Evolutionary conservation across 306 rosid genomes (phyloP).

Genomic region (Hippophae gyantsensis): DNA sequence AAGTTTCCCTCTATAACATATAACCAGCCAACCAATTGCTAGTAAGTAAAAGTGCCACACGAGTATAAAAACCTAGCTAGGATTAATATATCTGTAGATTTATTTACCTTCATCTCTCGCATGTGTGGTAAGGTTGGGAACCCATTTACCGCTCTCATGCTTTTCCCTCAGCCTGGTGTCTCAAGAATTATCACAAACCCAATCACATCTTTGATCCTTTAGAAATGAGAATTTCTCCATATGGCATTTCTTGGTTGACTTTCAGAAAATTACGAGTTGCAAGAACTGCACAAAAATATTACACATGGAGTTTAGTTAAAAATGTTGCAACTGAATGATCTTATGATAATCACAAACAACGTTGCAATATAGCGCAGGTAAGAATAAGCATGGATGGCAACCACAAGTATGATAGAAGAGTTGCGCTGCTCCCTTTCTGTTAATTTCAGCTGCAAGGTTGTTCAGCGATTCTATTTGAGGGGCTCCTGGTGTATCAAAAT

Average conservation of each 20-base stretch:
- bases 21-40: too few relatives aligned
- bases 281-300: slow-evolving; percentile 33
- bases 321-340: not conserved
- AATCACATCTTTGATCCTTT: slow-evolving; percentile 64
- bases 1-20: too few relatives aligned
- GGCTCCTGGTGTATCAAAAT: slow-evolving; percentile 62
- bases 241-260: slow-evolving; percentile 51
- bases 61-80: too few relatives aligned
- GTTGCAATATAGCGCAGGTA: not conserved
- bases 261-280: slow-evolving; percentile 42
- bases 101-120: too few relatives aligned
- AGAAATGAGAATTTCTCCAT: slow-evolving; percentile 53
- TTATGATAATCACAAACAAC: not conserved
- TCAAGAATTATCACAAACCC: too few relatives aligned
- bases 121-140: too few relatives aligned
- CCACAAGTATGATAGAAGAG: slow-evolving; percentile 83
- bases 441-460: slow-evolving; percentile 56
- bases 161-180: too few relatives aligned
- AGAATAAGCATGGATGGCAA: slow-evolving; percentile 13
- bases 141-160: too few relatives aligned
- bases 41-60: too few relatives aligned
- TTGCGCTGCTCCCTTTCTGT: slow-evolving; percentile 50
- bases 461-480: slow-evolving; percentile 57
- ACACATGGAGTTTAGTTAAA: not conserved
- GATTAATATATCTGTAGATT: too few relatives aligned